Evolutionary conservation across 2,329 filamentous ascomycete species (phyloP).

Genomic region (Trichoderma endophyticum): DNA sequence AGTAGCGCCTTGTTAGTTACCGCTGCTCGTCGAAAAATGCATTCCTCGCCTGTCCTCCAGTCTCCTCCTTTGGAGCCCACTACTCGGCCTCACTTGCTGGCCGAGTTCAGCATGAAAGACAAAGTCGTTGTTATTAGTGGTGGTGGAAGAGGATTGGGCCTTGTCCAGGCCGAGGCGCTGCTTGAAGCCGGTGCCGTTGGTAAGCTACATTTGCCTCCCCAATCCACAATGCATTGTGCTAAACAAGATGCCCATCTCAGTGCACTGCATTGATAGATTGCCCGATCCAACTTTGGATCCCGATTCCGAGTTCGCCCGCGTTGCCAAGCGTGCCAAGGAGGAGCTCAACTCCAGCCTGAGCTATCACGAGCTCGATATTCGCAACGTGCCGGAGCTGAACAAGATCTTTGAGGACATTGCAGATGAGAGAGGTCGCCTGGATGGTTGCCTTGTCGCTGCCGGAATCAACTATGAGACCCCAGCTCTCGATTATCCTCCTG

Average conservation of each 20-base stretch:
- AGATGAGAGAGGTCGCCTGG: slow-evolving; percentile 65
- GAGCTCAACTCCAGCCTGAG: slow-evolving; percentile 66
- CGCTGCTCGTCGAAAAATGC: slow-evolving; percentile 24
- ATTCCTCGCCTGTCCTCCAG: slow-evolving; percentile 22
- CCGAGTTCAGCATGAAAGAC: slow-evolving; percentile 72
- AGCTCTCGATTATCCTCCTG: slow-evolving; percentile 74
- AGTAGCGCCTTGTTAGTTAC: slow-evolving; percentile 14
- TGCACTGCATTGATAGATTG: slow-evolving; percentile 65
- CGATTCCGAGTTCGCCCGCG: slow-evolving; percentile 58
- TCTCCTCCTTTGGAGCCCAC: slow-evolving; percentile 23
- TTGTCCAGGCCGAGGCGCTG: slow-evolving; percentile 75
- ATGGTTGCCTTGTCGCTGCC: slow-evolving; percentile 70
- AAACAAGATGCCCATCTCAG: slow-evolving; percentile 32
- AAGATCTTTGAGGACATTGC: slow-evolving; percentile 66
- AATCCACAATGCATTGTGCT: neutral
- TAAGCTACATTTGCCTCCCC: slow-evolving; percentile 28
- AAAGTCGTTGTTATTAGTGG: slow-evolving; percentile 77
- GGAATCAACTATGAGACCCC: slow-evolving; percentile 79
- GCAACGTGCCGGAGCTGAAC: slow-evolving; percentile 66
- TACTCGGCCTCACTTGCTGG: slow-evolving; percentile 41
- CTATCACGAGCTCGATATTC: slow-evolving; percentile 79
- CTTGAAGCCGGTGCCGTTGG: slow-evolving; percentile 73
- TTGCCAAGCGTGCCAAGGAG: slow-evolving; percentile 60
- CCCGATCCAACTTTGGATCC: slow-evolving; percentile 45
- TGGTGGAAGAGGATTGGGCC: slow-evolving; percentile 70